Base-by-base conservation (phyloP, 2,329 filamentous ascomycete genomes). In the Tolypocladium sp. region DNA sequence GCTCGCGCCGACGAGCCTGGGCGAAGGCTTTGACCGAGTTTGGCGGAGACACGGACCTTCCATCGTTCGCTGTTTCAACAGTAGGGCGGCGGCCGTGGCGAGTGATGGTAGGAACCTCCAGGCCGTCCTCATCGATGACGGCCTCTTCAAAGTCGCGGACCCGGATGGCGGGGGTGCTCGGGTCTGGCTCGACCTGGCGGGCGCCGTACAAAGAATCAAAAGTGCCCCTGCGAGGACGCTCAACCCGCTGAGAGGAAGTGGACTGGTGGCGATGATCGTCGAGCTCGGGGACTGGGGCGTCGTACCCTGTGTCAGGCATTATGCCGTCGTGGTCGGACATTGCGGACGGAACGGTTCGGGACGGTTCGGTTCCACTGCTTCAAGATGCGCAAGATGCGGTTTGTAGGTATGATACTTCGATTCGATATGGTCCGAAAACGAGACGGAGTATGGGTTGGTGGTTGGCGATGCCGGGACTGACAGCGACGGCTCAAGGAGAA, bases 21-120 rank as follows among this genome's bases (percentile, higher is more conserved):
- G 94, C 94, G 73, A 99, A 99, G 4, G 94, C 94, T 73, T 97
- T 96, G 57, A 99, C 92, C 0, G 94, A 99, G 73, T 97, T 99
- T 9, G 94, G 94, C 13, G 93, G 93, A 7, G 94, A 97, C 2
- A 84, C 78, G 1, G 90, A 91, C 58, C 91, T 83, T 55, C 83
- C 84, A 27, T 83, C 81, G 30, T 76, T 72, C 53, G 79, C 73
- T 1, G 83, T 83, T 38, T 80, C 81, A 58, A 88, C 76, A 56
- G 82, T 82, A 59, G 81, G 78, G 59, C 83, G 81, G 20, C 84
- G 82, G 60, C 75, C 76, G 42, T 76, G 79, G 8, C 75, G 72
- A 38, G 69, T 64, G 22, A 70, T 70, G 8, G 76, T 75, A n/a
- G 80, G 79, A 8, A 71, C 76, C 17, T 75, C 76, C 64, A 75